phyloP scores from a whole-genome alignment of 768 basidiomycete species.

The Kondoa malvinella region DNA sequence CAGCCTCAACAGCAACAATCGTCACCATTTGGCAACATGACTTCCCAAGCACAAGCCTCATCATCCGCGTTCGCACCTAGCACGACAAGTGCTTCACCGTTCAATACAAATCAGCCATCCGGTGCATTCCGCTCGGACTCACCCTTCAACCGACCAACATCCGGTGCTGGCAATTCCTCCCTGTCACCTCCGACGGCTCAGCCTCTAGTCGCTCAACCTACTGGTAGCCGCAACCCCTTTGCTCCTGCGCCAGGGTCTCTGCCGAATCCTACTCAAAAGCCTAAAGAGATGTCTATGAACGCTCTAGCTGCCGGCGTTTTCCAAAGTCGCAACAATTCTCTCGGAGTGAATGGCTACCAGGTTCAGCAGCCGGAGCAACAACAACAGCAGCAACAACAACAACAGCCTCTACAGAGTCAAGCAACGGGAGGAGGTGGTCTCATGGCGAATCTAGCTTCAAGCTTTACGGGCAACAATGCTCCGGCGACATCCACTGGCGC shows the following conservation, averaged over 20 bases:
- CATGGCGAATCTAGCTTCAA: slow-evolving; percentile 17
- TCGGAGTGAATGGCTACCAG: slow-evolving; percentile 14
- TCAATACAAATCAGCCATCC: not conserved
- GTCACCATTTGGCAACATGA: not conserved
- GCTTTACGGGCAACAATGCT: slow-evolving; percentile 7
- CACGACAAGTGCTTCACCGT: too few relatives aligned
- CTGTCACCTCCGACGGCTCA: slow-evolving; percentile 41
- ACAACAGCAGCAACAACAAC: not conserved
- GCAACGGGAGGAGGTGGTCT: slow-evolving; percentile 12
- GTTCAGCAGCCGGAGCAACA: slow-evolving; percentile 14
- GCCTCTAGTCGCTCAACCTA: slow-evolving; percentile 62
- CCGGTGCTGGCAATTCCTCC: slow-evolving; percentile 34
- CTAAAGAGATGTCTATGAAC: slow-evolving; percentile 62
- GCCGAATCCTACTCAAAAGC: slow-evolving; percentile 43
- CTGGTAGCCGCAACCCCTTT: slow-evolving; percentile 90
- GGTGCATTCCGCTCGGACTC: not conserved
- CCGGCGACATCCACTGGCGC: slow-evolving; percentile 9
- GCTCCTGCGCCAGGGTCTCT: slow-evolving; percentile 46
- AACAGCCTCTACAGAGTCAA: slow-evolving; percentile 2
- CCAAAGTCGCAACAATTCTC: slow-evolving; percentile 11
- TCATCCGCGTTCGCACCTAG: not conserved
- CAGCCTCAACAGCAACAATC: slow-evolving; percentile 2
- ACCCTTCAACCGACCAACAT: not conserved
- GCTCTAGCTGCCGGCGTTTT: slow-evolving; percentile 49
- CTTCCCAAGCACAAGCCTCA: slow-evolving; percentile 9